phyloP scores from a whole-genome alignment of 257 asterid genomes.

The Verbascum thapsus region DNA sequence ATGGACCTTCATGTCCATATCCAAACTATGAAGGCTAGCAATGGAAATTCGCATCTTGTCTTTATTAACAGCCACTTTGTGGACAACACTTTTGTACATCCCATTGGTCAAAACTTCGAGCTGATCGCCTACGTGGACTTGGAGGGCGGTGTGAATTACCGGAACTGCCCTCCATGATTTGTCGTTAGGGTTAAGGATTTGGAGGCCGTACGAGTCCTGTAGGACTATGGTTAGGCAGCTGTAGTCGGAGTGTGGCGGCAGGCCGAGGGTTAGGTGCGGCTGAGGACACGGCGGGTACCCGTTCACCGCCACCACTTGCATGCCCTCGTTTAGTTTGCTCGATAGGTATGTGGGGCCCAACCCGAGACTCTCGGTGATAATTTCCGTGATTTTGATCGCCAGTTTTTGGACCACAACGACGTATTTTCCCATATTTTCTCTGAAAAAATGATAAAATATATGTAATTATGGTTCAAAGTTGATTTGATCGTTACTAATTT shows the following conservation, averaged over 20 bases:
- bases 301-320: constrained; percentile 49
- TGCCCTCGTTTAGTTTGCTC: constrained; percentile 35
- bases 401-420: constrained; percentile 34
- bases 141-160: constrained; percentile 25
- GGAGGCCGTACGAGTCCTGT: constrained; percentile 40
- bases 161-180: constrained; percentile 40
- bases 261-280: constrained; percentile 43
- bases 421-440: constrained; percentile 56
- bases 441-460: constrained; percentile 15
- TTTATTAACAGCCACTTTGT: constrained; percentile 32
- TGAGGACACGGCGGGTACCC: constrained; percentile 52
- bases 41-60: constrained; percentile 44
- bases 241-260: constrained; percentile 59
- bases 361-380: constrained; percentile 51
- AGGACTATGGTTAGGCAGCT: constrained; percentile 44
- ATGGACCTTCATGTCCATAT: constrained; percentile 48
- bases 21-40: constrained; percentile 50
- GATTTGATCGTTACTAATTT: too few relatives aligned
- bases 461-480: too few relatives aligned
- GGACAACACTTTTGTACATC: constrained; percentile 41
- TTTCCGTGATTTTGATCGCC: constrained; percentile 29
- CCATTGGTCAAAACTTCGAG: constrained; percentile 59
- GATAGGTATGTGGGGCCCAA: constrained; percentile 41
- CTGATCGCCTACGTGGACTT: constrained; percentile 55
- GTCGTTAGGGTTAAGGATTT: constrained; percentile 29